Percentiles rank a stretch among this genome's conserved stretches.
These are phyloP conservation scores for Phytophthora citrophthora DNA, from an alignment of 352 stramenopile genomes.

Conservation along the genomic window DNA sequence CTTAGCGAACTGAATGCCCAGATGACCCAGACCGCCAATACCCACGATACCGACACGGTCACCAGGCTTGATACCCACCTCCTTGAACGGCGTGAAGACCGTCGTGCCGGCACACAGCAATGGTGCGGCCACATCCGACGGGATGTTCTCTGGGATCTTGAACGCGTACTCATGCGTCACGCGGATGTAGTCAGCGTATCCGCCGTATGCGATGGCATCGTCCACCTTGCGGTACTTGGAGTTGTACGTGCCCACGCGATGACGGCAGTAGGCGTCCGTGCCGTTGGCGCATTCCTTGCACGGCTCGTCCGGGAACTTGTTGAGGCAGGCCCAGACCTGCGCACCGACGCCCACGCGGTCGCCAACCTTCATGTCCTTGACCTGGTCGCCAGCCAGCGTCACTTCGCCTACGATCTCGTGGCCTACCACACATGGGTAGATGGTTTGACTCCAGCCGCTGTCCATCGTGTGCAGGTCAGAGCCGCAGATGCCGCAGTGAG, in stretches of 20 bases:
- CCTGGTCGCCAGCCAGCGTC: constrained; percentile 14
- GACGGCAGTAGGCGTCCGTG: constrained; percentile 66
- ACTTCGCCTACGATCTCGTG: constrained; percentile 46
- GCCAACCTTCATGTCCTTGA: constrained; percentile 22
- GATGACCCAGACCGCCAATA: constrained; percentile 86
- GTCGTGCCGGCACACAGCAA: constrained; percentile 18
- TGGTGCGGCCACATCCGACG: constrained; percentile 16
- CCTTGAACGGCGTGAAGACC: constrained; percentile 41
- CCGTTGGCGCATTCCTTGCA: constrained; percentile 69
- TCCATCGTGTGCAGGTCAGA: constrained; percentile 19
- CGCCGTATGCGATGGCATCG: constrained; percentile 44
- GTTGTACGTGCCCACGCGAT: constrained; percentile 62
- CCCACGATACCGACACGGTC: constrained; percentile 78
- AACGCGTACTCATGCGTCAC: constrained; percentile 67
- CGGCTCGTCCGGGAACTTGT: constrained; percentile 52
- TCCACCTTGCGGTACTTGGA: constrained; percentile 38
- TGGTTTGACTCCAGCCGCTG: constrained; percentile 25
- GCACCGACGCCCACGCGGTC: constrained; percentile 25
- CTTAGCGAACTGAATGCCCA: constrained; percentile 83
- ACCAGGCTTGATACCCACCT: constrained; percentile 50
- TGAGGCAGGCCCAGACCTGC: constrained; percentile 53
- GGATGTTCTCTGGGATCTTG: constrained; percentile 29
- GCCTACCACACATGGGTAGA: constrained; percentile 48
- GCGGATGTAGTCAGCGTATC: constrained; percentile 77
- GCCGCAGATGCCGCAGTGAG: constrained; percentile 24